Conservation (phyloP, 2,329 filamentous ascomycete genomes). For the Cladosporium sp. region DNA sequence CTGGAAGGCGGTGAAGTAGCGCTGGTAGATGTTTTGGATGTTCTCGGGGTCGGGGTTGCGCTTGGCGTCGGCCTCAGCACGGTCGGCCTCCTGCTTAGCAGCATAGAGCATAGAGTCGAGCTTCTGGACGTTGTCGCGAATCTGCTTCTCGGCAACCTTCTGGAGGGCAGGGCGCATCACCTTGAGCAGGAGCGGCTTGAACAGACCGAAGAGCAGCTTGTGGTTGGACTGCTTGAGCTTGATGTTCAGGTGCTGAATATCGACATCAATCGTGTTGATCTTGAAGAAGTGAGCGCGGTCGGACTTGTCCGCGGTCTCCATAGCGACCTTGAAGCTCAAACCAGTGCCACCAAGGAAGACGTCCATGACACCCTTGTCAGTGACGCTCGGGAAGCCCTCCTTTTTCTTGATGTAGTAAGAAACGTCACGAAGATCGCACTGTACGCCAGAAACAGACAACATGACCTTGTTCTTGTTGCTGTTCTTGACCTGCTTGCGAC, state of each 20-base stretch:
- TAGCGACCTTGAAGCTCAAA: slow-evolving; percentile 85
- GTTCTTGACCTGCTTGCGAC: slow-evolving; percentile 79
- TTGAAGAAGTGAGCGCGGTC: slow-evolving; percentile 88
- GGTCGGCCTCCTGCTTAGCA: slow-evolving; percentile 78
- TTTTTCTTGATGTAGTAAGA: slow-evolving; percentile 95
- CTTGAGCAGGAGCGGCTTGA: slow-evolving; percentile 84
- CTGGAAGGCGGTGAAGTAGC: slow-evolving; percentile 73
- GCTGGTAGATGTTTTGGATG: slow-evolving; percentile 77
- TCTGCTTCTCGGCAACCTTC: slow-evolving; percentile 83
- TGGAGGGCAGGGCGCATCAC: slow-evolving; percentile 78
- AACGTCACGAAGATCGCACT: slow-evolving; percentile 85
- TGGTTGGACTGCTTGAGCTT: slow-evolving; percentile 93
- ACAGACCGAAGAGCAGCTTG: slow-evolving; percentile 80
- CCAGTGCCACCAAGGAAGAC: slow-evolving; percentile 82
- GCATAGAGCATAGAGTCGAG: slow-evolving; percentile 69
- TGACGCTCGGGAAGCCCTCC: slow-evolving; percentile 83
- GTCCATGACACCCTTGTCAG: slow-evolving; percentile 83
- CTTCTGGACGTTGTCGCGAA: slow-evolving; percentile 76
- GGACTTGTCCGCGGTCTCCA: slow-evolving; percentile 72
- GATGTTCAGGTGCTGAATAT: slow-evolving; percentile 48
- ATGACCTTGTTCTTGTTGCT: slow-evolving; percentile 81
- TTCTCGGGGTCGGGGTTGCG: slow-evolving; percentile 64
- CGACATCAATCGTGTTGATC: slow-evolving; percentile 64
- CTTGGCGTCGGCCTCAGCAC: slow-evolving; percentile 61
- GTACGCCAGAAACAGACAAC: slow-evolving; percentile 81